A percentile compares a stretch with the other conserved stretches of the same genome.
Conservation (phyloP, 2,329 filamentous ascomycete species). For the Trichophyton verrucosum region DNA sequence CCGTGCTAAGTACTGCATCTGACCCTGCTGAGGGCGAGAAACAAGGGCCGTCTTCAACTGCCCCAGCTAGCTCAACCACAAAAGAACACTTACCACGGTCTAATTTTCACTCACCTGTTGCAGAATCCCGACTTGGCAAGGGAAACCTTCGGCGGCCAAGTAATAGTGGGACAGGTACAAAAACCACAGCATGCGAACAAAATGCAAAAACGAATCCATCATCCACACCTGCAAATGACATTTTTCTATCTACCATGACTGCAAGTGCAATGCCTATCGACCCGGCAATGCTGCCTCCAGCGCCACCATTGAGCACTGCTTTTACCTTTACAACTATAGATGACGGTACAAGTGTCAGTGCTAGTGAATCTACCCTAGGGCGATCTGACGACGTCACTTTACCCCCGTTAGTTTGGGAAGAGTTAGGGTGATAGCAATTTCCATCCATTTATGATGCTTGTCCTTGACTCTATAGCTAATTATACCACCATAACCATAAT, state of each 20-base stretch:
- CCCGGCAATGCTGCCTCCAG: conserved; percentile 22
- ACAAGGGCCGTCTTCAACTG: background rate
- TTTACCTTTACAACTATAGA: conserved; percentile 24
- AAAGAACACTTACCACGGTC: background rate
- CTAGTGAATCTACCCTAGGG: conserved; percentile 4
- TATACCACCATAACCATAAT: too few species aligned
- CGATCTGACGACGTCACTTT: conserved; percentile 30
- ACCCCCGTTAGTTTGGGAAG: conserved; percentile 31
- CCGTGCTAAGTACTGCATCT: background rate
- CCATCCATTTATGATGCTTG: background rate
- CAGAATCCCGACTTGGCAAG: background rate
- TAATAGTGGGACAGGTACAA: background rate
- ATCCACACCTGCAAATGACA: background rate
- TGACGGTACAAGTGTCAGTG: conserved; percentile 17
- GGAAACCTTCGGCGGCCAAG: background rate
- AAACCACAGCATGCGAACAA: background rate
- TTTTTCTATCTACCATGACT: background rate
- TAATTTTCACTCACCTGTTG: background rate
- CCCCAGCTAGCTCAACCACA: background rate
- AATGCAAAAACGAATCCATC: background rate
- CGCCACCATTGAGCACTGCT: conserved; percentile 19
- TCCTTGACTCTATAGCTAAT: background rate
- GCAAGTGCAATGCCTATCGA: conserved; percentile 19
- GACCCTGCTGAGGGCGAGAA: background rate
- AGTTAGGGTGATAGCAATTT: conserved; percentile 15